Evolutionary conservation across 1,139 yeast genomes (phyloP), one percentile per base, ranked within the genome.

Genomic region (Neolecta irregularis): DNA sequence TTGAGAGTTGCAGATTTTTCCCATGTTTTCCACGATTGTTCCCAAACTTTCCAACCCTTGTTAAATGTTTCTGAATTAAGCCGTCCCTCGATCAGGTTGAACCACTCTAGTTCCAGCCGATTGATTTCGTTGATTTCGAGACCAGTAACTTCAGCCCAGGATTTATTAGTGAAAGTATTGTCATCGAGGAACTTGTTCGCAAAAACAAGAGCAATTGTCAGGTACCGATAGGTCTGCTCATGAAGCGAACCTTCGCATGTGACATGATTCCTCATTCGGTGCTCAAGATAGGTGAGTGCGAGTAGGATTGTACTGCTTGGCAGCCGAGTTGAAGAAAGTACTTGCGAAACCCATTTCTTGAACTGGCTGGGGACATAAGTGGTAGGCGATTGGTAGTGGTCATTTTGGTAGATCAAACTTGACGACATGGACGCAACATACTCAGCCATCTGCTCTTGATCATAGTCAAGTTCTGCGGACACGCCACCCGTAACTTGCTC

Each of bases 151-250:
- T 83, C 88, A 32, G 83, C 69, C 98, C 98, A 88, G 6, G 94
- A 81, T 51, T 74, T 74, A 59, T 85, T 88, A 42, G 93, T 83
- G 52, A 88, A 88, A 18, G 96, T 88, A 58, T 85, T 83, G 60
- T 88, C 98, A 56, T 88, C 96, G 53, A 85, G 83, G 55, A 83
- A 80, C 58, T 88, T 88, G 61, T 88, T 88, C 31, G 95, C 93
- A 44, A 88, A 63, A 26, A 88, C 69, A 33, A 88, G 64, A 1
- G 92, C 67, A 21, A 77, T 66, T 32, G 77, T 73, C 38, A 81
- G 61, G 50, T 69, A 65, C 44, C 70, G 65, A 48, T 76, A 79
- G 39, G 75, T 67, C 11, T 48, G 42, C n/a, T 20, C 22, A 7
- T 16, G 24, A 19, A 13, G 15, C 11, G 22, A 7, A 47, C 30